Evolutionary conservation across 345 rosid genomes (phyloP).

Genomic region (Triadica sebifera): DNA sequence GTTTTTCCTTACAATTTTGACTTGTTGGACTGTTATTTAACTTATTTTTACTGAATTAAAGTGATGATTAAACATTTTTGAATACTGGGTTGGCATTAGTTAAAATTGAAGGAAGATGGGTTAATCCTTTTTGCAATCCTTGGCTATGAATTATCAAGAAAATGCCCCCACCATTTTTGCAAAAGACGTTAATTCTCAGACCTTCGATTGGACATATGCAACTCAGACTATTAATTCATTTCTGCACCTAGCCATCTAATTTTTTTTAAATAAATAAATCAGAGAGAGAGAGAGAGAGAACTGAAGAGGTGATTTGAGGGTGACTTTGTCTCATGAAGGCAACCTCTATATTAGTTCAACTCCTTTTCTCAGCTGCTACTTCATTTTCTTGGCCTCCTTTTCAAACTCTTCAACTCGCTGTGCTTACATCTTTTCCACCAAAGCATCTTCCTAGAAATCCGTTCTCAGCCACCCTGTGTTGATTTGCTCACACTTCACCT

Average conservation of each 20-base stretch:
- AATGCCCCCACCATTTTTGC: conserved; percentile 43
- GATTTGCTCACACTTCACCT: conserved; percentile 44
- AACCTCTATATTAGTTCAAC: conserved; percentile 47
- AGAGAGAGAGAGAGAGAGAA: background rate
- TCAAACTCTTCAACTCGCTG: conserved; percentile 9
- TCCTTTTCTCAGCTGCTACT: conserved; percentile 39
- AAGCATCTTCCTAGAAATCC: conserved; percentile 4
- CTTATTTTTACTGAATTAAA: too few species aligned
- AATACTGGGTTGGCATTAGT: too few species aligned
- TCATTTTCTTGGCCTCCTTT: conserved; percentile 42
- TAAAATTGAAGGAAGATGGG: too few species aligned
- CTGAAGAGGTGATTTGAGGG: conserved; percentile 16
- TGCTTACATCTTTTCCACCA: conserved; percentile 8
- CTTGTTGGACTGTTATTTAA: too few species aligned
- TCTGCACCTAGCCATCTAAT: conserved; percentile 10
- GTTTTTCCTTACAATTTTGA: too few species aligned
- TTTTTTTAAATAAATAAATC: background rate
- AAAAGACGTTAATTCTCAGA: conserved; percentile 38
- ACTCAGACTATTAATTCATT: conserved; percentile 24
- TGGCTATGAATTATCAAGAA: conserved; percentile 16
- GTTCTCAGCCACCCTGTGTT: background rate
- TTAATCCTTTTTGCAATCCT: too few species aligned
- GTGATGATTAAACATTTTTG: too few species aligned
- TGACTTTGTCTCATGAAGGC: conserved; percentile 27
- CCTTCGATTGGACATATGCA: conserved; percentile 39